Base-by-base conservation (phyloP, 495 filamentous ascomycete genomes). In the Penicillium dipodomyicola region DNA sequence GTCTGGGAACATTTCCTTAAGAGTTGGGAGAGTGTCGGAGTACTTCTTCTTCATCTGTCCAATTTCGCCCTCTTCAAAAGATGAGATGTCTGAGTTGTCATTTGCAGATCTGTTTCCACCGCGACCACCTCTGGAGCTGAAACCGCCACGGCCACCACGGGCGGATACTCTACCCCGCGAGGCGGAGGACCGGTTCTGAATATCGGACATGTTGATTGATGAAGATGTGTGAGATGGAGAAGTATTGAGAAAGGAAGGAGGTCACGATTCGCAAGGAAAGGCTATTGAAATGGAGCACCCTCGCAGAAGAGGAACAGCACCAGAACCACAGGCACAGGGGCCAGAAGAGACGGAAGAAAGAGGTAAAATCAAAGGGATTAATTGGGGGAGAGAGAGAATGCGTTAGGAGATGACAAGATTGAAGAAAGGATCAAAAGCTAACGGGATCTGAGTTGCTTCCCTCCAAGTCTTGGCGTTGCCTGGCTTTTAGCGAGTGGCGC, bases 1-100 rank as follows among this genome's bases (percentile, higher is more conserved):
- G 70, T 89, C 84, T 25, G 91, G 84, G 78, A 96, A 96, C 77
- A 97, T 82, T 67, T 96, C 93, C 70, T 89, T 91, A 67, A 97
- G 84, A 57, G 80, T 84, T 49, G 72, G 76, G 60, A 97, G 77
- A 71, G 91, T 86, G 59, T 72, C 66, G 60, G 86, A 80, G 70
- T 96, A 96, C 64, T 88, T 84, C 77, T 87, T 90, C 82, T 95
- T 96, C 72, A 97, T 84, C 70, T 94, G 82, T 54, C 87, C 90
- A 52, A 97, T 79, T 74, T 99, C 93, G 63, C 90, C 86, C 66
- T 96, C 89, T 53, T 97, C 92, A 57, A 83, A 73, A 64, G 80
- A 65, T 56, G 73, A 61, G 41, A 72, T 63, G 49, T 82, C 77
- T 65, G 74, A 65, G 67, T 77, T 80, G 65, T 88, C 87, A 68